Conservation (phyloP, 129 eudicot species). For the Saussurea involucrata region DNA sequence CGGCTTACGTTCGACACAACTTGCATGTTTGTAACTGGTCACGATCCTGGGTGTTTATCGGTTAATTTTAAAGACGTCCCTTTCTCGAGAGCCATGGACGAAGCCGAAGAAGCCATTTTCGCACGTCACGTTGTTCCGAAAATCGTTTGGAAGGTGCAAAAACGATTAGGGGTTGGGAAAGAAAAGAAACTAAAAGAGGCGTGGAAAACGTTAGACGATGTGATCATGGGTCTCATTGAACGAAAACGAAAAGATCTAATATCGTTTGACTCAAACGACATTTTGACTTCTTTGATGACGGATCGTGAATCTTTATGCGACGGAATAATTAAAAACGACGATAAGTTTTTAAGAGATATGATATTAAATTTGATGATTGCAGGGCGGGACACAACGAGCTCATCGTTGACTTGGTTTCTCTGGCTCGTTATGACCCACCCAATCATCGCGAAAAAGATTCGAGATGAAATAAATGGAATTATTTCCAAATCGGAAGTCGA, state of each 20-base stretch:
- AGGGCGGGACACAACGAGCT: constrained; percentile 74
- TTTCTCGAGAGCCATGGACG: constrained; percentile 62
- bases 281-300: constrained; percentile 53
- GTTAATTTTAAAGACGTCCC: constrained; percentile 58
- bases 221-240: constrained; percentile 23
- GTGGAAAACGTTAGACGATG: constrained; percentile 38
- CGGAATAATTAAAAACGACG: constrained; percentile 15
- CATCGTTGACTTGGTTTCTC: constrained; percentile 70
- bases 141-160: constrained; percentile 55
- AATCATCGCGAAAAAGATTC: constrained; percentile 37
- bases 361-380: constrained; percentile 65
- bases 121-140: constrained; percentile 52
- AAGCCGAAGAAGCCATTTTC: constrained; percentile 60
- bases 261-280: constrained; percentile 20
- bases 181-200: constrained; percentile 52
- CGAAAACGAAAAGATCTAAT: constrained; percentile 41
- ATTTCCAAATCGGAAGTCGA: constrained; percentile 10
- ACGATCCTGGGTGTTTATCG: constrained; percentile 63
- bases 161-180: constrained; percentile 48
- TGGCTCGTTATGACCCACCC: constrained; percentile 78
- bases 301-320: constrained; percentile 16
- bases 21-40: constrained; percentile 56
- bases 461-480: constrained; percentile 40
- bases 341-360: constrained; percentile 63
- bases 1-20: constrained; percentile 75